These are phyloP conservation scores for Ceratocystis harringtonii DNA, from an alignment of 2,329 filamentous ascomycete species.

Conservation along the genomic window DNA sequence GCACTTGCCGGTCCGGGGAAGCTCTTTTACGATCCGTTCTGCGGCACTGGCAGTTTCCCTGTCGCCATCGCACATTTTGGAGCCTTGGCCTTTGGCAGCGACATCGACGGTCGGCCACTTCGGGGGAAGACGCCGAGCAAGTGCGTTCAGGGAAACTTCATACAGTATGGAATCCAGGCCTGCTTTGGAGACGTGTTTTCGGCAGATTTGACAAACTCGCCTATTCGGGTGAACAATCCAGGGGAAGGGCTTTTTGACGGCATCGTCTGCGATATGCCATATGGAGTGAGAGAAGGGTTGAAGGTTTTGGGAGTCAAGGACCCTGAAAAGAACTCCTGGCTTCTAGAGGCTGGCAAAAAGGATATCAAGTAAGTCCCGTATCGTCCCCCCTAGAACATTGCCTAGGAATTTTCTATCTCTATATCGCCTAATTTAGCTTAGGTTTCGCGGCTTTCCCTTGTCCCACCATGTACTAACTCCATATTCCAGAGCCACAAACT, in stretches of 20 bases:
- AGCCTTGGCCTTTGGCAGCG: conserved; percentile 66
- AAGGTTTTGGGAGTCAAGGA: conserved; percentile 72
- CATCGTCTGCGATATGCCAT: conserved; percentile 90
- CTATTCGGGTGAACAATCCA: conserved; percentile 38
- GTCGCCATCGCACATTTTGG: conserved; percentile 85
- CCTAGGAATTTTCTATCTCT: neutral
- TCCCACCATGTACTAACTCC: neutral
- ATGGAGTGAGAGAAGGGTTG: conserved; percentile 83
- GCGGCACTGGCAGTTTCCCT: conserved; percentile 86
- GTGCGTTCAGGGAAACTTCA: conserved; percentile 54
- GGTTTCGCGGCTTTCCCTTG: too few relatives aligned
- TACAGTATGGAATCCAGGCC: conserved; percentile 58
- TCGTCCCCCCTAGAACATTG: neutral
- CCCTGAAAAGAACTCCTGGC: conserved; percentile 40
- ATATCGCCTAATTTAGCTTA: too few relatives aligned
- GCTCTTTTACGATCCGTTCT: conserved; percentile 87
- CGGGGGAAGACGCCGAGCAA: conserved; percentile 49
- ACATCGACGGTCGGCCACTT: conserved; percentile 85
- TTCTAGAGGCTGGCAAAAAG: conserved; percentile 53
- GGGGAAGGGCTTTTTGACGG: conserved; percentile 57
- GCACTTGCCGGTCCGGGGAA: conserved; percentile 69
- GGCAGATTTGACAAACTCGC: conserved; percentile 77
- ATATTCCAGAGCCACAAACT: conserved; percentile 41
- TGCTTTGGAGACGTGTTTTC: conserved; percentile 65
- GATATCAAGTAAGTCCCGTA: conserved; percentile 45